Percentiles rank a stretch among this genome's conserved stretches.
phyloP scores from a whole-genome alignment of 2,329 filamentous ascomycete genomes.

The Penicillium sp. region DNA sequence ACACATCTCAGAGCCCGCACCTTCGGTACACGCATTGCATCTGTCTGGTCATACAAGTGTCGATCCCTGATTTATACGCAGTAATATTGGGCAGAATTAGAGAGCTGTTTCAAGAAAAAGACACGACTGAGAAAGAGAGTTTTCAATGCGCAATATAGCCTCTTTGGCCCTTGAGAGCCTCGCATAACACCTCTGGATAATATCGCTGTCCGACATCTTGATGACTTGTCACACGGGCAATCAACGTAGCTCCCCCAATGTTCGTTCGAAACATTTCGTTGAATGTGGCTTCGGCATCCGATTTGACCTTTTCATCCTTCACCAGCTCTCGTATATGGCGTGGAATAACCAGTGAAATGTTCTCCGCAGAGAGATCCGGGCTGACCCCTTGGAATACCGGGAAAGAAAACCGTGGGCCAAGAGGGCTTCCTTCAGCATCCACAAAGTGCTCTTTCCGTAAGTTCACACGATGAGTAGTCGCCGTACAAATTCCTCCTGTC shows the following conservation, averaged over 20 bases:
- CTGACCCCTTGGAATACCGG: conserved; percentile 39
- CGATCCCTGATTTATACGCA: conserved; percentile 4
- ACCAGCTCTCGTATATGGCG: conserved; percentile 30
- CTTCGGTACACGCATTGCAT: conserved; percentile 7
- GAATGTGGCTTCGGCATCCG: conserved; percentile 38
- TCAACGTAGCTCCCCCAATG: conserved; percentile 35
- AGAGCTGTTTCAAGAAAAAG: not conserved
- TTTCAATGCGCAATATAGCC: conserved; percentile 12
- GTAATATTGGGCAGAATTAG: not conserved
- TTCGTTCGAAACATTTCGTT: conserved; percentile 33
- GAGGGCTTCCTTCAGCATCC: conserved; percentile 15
- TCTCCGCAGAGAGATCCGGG: conserved; percentile 31
- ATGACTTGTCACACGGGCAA: conserved; percentile 38
- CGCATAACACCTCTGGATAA: conserved; percentile 35
- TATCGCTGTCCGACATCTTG: conserved; percentile 37
- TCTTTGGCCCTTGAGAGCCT: conserved; percentile 28
- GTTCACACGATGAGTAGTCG: conserved; percentile 38
- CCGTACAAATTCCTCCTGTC: conserved; percentile 36
- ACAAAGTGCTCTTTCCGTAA: conserved; percentile 30
- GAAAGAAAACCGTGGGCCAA: conserved; percentile 37
- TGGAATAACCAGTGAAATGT: conserved; percentile 31
- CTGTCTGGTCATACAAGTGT: conserved; percentile 12
- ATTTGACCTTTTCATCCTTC: conserved; percentile 32
- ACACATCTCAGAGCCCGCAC: conserved; percentile 15
- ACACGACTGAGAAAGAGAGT: not conserved